Evolutionary conservation across 352 stramenopile species (phyloP).

Genomic region (Pythium phragmitis): DNA sequence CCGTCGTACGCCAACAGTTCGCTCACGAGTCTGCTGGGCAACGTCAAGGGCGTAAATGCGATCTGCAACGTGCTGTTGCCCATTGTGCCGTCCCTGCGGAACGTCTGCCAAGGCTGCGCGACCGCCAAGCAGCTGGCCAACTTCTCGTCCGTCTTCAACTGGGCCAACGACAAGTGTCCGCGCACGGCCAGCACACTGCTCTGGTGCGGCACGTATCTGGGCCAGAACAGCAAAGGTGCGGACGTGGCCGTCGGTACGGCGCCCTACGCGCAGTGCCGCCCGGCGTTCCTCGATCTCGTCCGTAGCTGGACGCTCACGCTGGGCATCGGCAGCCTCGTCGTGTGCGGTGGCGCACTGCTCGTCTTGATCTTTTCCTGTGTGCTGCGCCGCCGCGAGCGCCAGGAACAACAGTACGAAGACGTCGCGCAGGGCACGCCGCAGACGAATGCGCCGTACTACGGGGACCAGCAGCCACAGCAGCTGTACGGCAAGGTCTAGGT

Average conservation of each 20-base stretch:
- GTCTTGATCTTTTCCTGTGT: slow-evolving; percentile 46
- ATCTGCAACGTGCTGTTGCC: slow-evolving; percentile 51
- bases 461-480: slow-evolving; percentile 3
- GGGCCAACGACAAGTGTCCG: slow-evolving; percentile 76
- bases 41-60: slow-evolving; percentile 50
- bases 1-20: slow-evolving; percentile 31
- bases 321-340: slow-evolving; percentile 36
- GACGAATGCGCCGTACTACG: slow-evolving; percentile 16
- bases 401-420: slow-evolving; percentile 12
- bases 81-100: slow-evolving; percentile 36
- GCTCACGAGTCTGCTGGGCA: slow-evolving; percentile 35
- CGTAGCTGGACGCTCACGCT: slow-evolving; percentile 39
- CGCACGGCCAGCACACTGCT: slow-evolving; percentile 44
- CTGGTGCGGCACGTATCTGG: slow-evolving; percentile 67
- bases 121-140: slow-evolving; percentile 56
- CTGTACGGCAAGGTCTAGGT: slow-evolving; percentile 20
- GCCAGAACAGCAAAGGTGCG: slow-evolving; percentile 17
- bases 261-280: slow-evolving; percentile 49
- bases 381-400: slow-evolving; percentile 33
- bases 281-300: slow-evolving; percentile 48
- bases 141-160: slow-evolving; percentile 73
- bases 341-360: slow-evolving; percentile 40
- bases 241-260: slow-evolving; percentile 28
- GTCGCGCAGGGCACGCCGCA: slow-evolving; percentile 19
- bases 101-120: slow-evolving; percentile 51